phyloP scores from a whole-genome alignment of 2,329 filamentous ascomycete species.

The Exophiala oligosperma region DNA sequence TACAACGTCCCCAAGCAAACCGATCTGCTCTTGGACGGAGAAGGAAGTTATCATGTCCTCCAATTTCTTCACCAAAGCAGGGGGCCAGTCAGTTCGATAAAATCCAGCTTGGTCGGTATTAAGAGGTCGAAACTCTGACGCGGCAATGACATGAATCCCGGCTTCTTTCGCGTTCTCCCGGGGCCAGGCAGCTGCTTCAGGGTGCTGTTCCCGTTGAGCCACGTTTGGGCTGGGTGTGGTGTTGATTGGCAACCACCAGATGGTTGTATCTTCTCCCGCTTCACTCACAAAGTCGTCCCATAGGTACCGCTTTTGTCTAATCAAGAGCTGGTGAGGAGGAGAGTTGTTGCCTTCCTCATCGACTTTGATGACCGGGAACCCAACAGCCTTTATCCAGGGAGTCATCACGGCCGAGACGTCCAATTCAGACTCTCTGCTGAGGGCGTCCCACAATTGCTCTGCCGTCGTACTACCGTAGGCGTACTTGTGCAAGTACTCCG shows the following conservation, averaged over 20 bases:
- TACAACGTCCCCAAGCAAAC: background rate
- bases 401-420: slow-evolving; percentile 85
- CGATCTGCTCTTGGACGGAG: background rate
- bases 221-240: background rate
- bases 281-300: too few species aligned
- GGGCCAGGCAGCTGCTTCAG: background rate
- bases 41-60: background rate
- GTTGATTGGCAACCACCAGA: background rate
- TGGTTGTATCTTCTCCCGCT: background rate
- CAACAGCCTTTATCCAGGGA: slow-evolving; percentile 93
- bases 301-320: background rate
- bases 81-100: background rate
- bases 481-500: slow-evolving; percentile 87
- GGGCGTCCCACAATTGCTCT: slow-evolving; percentile 81
- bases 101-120: background rate
- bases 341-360: slow-evolving; percentile 60
- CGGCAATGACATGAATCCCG: too few species aligned
- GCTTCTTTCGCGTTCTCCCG: background rate
- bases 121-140: background rate
- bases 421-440: slow-evolving; percentile 84
- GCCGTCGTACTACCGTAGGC: slow-evolving; percentile 94
- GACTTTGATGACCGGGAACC: slow-evolving; percentile 84
- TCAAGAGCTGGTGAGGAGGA: background rate
- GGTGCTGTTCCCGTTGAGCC: background rate
- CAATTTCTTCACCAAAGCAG: background rate